Percentiles rank a stretch among this genome's conserved stretches.
Evolutionary conservation across 2,329 filamentous ascomycete species (phyloP).

Genomic region (Bretziella fagacearum): DNA sequence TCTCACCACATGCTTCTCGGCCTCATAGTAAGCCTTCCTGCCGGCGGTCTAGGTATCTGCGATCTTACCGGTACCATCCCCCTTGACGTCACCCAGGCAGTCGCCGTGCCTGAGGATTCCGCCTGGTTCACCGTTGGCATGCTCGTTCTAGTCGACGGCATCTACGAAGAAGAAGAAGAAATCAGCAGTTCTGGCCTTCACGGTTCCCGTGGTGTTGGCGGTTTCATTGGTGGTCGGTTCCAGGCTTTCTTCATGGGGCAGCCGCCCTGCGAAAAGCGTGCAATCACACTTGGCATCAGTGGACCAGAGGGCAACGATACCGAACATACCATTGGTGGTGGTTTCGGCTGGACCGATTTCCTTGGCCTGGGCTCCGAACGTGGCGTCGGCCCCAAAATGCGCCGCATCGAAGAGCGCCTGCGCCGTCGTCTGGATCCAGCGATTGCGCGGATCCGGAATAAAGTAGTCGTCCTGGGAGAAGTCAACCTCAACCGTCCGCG

Average conservation of each 20-base stretch:
- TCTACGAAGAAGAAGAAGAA: conserved; percentile 93
- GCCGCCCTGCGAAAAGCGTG: conserved; percentile 74
- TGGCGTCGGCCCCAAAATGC: conserved; percentile 68
- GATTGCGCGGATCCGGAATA: conserved; percentile 26
- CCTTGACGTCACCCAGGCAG: conserved; percentile 65
- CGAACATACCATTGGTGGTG: conserved; percentile 51
- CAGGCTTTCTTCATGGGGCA: conserved; percentile 81
- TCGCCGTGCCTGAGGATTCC: conserved; percentile 66
- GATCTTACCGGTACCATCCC: conserved; percentile 79
- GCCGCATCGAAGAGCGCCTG: conserved; percentile 55
- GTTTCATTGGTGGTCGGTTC: conserved; percentile 81
- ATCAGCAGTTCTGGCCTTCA: conserved; percentile 52
- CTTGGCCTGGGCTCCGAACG: conserved; percentile 80
- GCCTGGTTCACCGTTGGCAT: conserved; percentile 92
- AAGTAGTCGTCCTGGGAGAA: conserved; percentile 66
- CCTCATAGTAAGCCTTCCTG: conserved; percentile 62
- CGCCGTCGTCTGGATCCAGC: conserved; percentile 28
- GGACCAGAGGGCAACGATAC: conserved; percentile 36
- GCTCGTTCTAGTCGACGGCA: conserved; percentile 85
- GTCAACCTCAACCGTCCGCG: conserved; percentile 70
- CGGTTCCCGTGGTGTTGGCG: conserved; percentile 67
- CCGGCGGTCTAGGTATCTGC: conserved; percentile 64
- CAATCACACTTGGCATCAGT: conserved; percentile 57
- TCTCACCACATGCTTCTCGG: conserved; percentile 76
- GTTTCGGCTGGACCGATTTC: conserved; percentile 96